A percentile compares a stretch with the other conserved stretches of the same genome.
phyloP scores from a whole-genome alignment of 495 filamentous ascomycete genomes.

The Hypoxylon fragiforme region DNA sequence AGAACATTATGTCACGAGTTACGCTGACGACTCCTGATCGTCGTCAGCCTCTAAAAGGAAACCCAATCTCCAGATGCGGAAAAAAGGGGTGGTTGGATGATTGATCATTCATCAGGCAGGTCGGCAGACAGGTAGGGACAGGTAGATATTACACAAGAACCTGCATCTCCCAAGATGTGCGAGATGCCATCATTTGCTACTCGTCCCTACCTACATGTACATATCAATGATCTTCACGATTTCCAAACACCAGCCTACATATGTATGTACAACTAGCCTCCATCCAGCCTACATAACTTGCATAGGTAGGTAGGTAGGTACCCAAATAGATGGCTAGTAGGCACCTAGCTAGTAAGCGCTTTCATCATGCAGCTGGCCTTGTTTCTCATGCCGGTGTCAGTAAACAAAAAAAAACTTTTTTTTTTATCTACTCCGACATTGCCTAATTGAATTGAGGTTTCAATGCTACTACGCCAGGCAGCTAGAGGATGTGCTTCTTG shows the following conservation, averaged over 20 bases:
- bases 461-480: slow-evolving; percentile 22
- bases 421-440: slow-evolving; percentile 12
- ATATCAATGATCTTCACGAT: slow-evolving; percentile 32
- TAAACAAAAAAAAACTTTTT: too few relatives aligned
- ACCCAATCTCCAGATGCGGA: slow-evolving; percentile 14
- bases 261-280: too few relatives aligned
- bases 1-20: slow-evolving; percentile 24
- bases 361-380: slow-evolving; percentile 8
- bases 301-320: too few relatives aligned
- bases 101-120: slow-evolving; percentile 28
- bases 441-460: slow-evolving; percentile 16
- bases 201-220: neutral
- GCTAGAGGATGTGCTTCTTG: slow-evolving; percentile 25
- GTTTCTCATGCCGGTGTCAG: slow-evolving; percentile 3
- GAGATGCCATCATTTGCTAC: slow-evolving; percentile 16
- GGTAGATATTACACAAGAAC: slow-evolving; percentile 15
- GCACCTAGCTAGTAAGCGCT: slow-evolving; percentile 18
- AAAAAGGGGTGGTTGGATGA: slow-evolving; percentile 34
- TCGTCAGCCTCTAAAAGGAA: slow-evolving; percentile 17
- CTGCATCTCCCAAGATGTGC: slow-evolving; percentile 20
- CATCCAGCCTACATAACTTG: too few relatives aligned
- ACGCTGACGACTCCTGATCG: slow-evolving; percentile 25
- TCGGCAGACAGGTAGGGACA: slow-evolving; percentile 2
- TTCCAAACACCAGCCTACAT: too few relatives aligned
- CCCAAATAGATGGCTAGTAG: too few relatives aligned